Evolutionary conservation across 2,329 filamentous ascomycete genomes (phyloP), one percentile per base, ranked within the genome.

Genomic region (Rutstroemia sp.): DNA sequence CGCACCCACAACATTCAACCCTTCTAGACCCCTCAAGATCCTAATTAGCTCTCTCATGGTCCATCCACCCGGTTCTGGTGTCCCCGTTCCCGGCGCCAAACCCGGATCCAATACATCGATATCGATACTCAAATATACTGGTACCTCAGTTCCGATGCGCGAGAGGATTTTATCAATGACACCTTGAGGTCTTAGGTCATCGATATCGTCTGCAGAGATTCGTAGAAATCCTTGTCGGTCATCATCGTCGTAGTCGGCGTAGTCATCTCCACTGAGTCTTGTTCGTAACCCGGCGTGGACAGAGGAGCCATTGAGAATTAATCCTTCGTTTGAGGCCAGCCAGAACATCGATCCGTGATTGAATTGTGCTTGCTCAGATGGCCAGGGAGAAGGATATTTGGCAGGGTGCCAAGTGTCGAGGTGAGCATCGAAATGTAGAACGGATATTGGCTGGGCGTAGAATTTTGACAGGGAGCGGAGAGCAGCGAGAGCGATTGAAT

Each of bases 291-390:
- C 91, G 0, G 89, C 91, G 70, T 96, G 91, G 5, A 94, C 88
- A 21, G 83, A 88, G 0, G 81, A 86, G 14, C 77, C 74, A 70
- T 92, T 92, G 58, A 81, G 78, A 57, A 95, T 84, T 25, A 96
- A 74, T 0, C 88, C 89, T 70, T 95, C 91, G 30, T 84, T 83
- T 49, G 85, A 84, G 5, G 91, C 91, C 63, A 92, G 80, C 87
- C 89, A 92, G 77, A 95, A 95, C 84, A 95, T 94, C 63, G 83
- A 89, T 4, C 92, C 91, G 71, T 96, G 91, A 67, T 86, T 95
- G 75, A 95, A 94, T 63, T 86, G 81, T 2, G 82, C 79, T 70
- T 89, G 87, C 58, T 82, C 78, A 2, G 78, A 80, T 6, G 76
- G 71, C 91, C 91, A 96, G 55, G 84, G 83, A 16, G 80, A 84